Percentiles rank a stretch among this genome's conserved stretches.
Conservation (phyloP, 164 flowering plant species). For the Liquidambar formosana region DNA sequence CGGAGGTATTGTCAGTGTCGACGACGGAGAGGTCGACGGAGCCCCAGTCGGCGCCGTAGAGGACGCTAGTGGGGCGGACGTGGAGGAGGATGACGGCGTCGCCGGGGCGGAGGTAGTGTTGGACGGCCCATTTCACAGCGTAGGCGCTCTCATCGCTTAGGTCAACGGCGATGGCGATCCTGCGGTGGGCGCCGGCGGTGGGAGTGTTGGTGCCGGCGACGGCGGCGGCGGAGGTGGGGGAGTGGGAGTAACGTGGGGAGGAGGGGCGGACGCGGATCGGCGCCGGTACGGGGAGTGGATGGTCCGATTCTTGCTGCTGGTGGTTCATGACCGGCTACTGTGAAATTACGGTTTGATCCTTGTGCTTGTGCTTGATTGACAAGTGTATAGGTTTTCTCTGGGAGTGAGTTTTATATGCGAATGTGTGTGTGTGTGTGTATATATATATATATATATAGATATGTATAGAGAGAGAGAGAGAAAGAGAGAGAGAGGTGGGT, state of each 20-base stretch:
- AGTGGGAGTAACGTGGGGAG: conserved; percentile 43
- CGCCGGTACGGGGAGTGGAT: conserved; percentile 4
- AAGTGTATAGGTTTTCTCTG: too few species aligned
- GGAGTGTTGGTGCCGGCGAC: conserved; percentile 24
- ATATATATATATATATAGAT: not conserved
- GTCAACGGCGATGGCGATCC: conserved; percentile 77
- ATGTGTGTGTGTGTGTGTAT: too few species aligned
- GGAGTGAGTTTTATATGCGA: too few species aligned
- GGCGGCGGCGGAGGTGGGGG: conserved; percentile 18
- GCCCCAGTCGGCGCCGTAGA: conserved; percentile 88
- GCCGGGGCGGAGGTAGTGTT: conserved; percentile 79
- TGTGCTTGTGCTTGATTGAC: too few species aligned
- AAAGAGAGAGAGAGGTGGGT: too few species aligned
- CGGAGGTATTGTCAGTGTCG: conserved; percentile 13
- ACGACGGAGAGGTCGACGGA: conserved; percentile 34
- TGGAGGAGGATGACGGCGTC: conserved; percentile 78
- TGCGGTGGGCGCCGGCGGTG: conserved; percentile 43
- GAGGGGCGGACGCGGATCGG: conserved; percentile 34
- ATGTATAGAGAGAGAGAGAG: not conserved
- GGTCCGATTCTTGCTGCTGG: conserved; percentile 14
- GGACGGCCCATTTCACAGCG: conserved; percentile 86
- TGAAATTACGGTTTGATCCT: too few species aligned
- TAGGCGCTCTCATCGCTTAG: conserved; percentile 79
- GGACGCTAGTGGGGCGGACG: conserved; percentile 71
- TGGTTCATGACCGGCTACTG: not conserved